Evolutionary conservation across 139 green algal genomes (phyloP).

Genomic region (Picochlorum sp.): DNA sequence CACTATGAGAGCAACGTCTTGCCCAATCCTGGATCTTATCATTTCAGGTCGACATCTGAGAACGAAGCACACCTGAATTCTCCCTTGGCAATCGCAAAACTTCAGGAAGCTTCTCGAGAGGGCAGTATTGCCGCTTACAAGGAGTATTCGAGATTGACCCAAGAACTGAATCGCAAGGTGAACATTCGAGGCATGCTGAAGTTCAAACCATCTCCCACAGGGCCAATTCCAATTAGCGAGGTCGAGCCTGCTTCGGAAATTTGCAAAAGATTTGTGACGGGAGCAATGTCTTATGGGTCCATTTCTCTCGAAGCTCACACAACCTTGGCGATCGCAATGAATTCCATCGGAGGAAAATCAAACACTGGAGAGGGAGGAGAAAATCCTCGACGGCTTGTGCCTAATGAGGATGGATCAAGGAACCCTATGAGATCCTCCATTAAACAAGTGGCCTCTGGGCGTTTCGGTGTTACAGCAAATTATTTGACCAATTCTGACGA

Average conservation of each 20-base stretch:
- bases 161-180: conserved; percentile 72
- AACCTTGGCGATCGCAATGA: conserved; percentile 90
- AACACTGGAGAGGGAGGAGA: conserved; percentile 84
- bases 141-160: conserved; percentile 50
- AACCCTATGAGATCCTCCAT: conserved; percentile 84
- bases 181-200: conserved; percentile 82
- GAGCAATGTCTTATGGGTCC: conserved; percentile 72
- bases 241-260: conserved; percentile 83
- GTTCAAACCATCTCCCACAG: conserved; percentile 51
- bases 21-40: conserved; percentile 73
- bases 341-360: conserved; percentile 80
- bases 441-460: conserved; percentile 78
- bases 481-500: conserved; percentile 95
- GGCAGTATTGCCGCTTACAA: conserved; percentile 42
- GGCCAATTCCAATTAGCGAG: conserved; percentile 28
- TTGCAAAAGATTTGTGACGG: conserved; percentile 88
- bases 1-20: conserved; percentile 40
- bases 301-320: conserved; percentile 91
- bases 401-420: conserved; percentile 59
- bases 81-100: conserved; percentile 75
- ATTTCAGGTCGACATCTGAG: conserved; percentile 50
- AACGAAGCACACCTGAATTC: conserved; percentile 90
- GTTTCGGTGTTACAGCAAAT: conserved; percentile 86
- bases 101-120: conserved; percentile 64
- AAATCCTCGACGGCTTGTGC: conserved; percentile 73